Percentiles rank a stretch among this genome's conserved stretches.
These are phyloP conservation scores for Phytophthora chlamydospora DNA, from an alignment of 352 stramenopile species.

Conservation along the genomic window DNA sequence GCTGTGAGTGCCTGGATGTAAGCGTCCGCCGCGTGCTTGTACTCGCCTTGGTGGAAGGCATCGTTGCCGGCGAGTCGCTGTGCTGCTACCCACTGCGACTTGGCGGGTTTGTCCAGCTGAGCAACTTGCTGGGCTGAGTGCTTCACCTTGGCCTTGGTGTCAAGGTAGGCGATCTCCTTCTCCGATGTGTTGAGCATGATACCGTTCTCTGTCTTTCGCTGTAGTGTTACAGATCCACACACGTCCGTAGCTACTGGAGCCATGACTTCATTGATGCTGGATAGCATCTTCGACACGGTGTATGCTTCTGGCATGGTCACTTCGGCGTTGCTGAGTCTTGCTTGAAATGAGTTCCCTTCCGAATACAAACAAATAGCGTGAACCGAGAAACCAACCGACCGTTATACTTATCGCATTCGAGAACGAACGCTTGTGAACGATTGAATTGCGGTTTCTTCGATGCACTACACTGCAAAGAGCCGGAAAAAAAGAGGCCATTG, in stretches of 20 bases:
- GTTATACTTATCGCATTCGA: slow-evolving; percentile 25
- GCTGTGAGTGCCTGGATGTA: slow-evolving; percentile 77
- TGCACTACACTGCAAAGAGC: slow-evolving; percentile 22
- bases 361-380: not conserved
- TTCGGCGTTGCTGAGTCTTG: not conserved
- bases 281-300: slow-evolving; percentile 87
- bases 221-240: slow-evolving; percentile 59
- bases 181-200: slow-evolving; percentile 80
- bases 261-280: slow-evolving; percentile 84
- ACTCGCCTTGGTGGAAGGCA: slow-evolving; percentile 53
- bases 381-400: slow-evolving; percentile 17
- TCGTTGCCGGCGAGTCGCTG: slow-evolving; percentile 58
- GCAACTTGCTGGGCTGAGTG: slow-evolving; percentile 66
- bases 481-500: not conserved
- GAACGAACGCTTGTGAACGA: slow-evolving; percentile 10
- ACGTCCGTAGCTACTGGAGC: slow-evolving; percentile 55
- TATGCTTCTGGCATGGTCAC: slow-evolving; percentile 58
- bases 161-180: slow-evolving; percentile 78
- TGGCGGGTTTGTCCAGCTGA: slow-evolving; percentile 39
- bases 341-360: not conserved
- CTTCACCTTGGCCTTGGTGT: slow-evolving; percentile 79
- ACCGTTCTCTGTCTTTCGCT: slow-evolving; percentile 79
- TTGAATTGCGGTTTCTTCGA: slow-evolving; percentile 24
- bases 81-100: slow-evolving; percentile 50
- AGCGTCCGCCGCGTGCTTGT: slow-evolving; percentile 56